Evolutionary conservation across 345 rosid genomes (phyloP), one percentile per base, ranked within the genome.

Genomic region (Murraya paniculata): DNA sequence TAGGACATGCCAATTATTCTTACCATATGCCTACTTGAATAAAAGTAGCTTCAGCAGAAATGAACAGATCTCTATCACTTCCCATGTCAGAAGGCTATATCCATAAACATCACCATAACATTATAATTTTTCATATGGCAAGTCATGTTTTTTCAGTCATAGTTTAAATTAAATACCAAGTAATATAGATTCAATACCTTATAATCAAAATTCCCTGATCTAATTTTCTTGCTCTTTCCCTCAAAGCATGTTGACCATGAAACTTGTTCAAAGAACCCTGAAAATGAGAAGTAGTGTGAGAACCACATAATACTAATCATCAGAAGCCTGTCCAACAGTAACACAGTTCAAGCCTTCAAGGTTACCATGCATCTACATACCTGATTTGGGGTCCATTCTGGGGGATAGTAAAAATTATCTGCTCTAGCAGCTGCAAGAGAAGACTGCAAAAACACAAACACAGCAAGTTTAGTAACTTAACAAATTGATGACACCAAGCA

Each of bases 381-480:
- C 90, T 94, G 91, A 76, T 91, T 85, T 1, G 98, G 98, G 58
- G 91, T 85, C 98, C 97, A 97, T 93, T 97, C 97, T 60, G 97
- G 98, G 4, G 98, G 98, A 73, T 91, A 93, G 87, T 97, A 97
- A 79, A 92, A 97, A 85, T 97, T 93, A 78, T 97, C 98, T 2
- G 98, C 98, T 85, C 99, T 90, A 19, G 98, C 99, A 66, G 98
- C 98, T 76, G 98, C 94, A 75, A 97, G 89, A 5, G 98, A 84
- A 86, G 99, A 97, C 99, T 93, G 87, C 88, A 88, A 64, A 79
- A 76, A 39, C 56, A 76, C 57, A 80, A 71, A 71, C 6, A 60
- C 30, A 57, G 7, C 19, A 2, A 60, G 66, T 81, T 67, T 66
- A 86, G 35, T 21, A 74, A 11, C 45, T 59, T 48, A 68, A 55